Evolutionary conservation across 2,329 filamentous ascomycete genomes (phyloP).

Genomic region (Venturia aucupariae): DNA sequence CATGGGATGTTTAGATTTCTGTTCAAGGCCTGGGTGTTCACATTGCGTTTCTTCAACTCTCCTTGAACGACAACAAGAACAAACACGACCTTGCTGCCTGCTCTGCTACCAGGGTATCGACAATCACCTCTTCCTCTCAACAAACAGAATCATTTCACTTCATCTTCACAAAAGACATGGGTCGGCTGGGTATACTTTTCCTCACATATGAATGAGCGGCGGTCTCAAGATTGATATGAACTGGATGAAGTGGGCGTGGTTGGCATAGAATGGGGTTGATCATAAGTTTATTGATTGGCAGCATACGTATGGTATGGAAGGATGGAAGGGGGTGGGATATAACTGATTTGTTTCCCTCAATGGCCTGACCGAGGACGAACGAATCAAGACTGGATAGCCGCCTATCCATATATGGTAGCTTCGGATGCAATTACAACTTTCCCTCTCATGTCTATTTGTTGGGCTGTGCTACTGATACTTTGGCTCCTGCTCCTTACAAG

Average conservation of each 20-base stretch:
- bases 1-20: conserved; percentile 9
- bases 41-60: background rate
- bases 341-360: background rate
- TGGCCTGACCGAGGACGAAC: background rate
- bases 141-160: background rate
- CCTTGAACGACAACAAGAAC: background rate
- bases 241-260: background rate
- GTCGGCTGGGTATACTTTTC: background rate
- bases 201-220: background rate
- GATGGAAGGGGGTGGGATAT: background rate
- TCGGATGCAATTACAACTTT: conserved; percentile 3
- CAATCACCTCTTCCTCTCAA: background rate
- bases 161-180: conserved; percentile 7
- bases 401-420: conserved; percentile 1
- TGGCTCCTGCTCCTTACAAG: too few relatives aligned
- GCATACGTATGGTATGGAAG: background rate
- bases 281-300: background rate
- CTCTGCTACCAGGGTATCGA: background rate
- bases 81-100: background rate
- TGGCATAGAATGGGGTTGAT: background rate
- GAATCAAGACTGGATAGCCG: conserved; percentile 5
- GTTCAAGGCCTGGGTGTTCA: background rate
- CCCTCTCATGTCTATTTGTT: background rate
- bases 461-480: background rate
- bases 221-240: conserved; percentile 1